These are phyloP conservation scores for Areca catechu DNA, from an alignment of 176 grass and related monocot species.

Conservation along the genomic window DNA sequence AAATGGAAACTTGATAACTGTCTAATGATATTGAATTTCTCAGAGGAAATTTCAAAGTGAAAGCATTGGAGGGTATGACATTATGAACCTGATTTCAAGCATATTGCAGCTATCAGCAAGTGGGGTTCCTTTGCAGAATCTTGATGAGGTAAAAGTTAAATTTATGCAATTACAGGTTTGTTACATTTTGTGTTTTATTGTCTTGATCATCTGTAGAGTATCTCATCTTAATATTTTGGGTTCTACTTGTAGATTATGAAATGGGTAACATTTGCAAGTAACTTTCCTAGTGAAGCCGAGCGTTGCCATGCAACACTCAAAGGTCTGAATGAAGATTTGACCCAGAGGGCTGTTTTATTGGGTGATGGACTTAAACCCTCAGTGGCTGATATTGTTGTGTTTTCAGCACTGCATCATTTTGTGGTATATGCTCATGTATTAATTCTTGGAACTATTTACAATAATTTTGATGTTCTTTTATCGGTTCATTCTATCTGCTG, in stretches of 20 bases:
- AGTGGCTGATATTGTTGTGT: slow-evolving; percentile 70
- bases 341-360: slow-evolving; percentile 60
- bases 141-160: slow-evolving; percentile 49
- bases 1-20: not conserved
- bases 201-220: not conserved
- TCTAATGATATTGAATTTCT: slow-evolving; percentile 21
- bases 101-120: slow-evolving; percentile 19
- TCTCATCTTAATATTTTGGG: slow-evolving; percentile 3
- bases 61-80: slow-evolving; percentile 45
- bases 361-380: slow-evolving; percentile 50
- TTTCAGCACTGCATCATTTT: slow-evolving; percentile 45
- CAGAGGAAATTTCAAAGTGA: slow-evolving; percentile 38
- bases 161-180: not conserved
- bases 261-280: slow-evolving; percentile 69
- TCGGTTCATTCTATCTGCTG: too few species aligned
- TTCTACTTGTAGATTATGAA: slow-evolving; percentile 39
- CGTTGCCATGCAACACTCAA: slow-evolving; percentile 26
- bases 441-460: not conserved
- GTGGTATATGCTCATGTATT: slow-evolving; percentile 35
- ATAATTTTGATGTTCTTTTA: too few species aligned
- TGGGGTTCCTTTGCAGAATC: slow-evolving; percentile 12
- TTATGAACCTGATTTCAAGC: slow-evolving; percentile 38
- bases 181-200: too few species aligned
- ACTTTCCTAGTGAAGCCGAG: slow-evolving; percentile 40
- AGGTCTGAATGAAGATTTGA: slow-evolving; percentile 64